Evolutionary conservation across 352 stramenopile species (phyloP).

Genomic region (Phytophthora hibernalis): DNA sequence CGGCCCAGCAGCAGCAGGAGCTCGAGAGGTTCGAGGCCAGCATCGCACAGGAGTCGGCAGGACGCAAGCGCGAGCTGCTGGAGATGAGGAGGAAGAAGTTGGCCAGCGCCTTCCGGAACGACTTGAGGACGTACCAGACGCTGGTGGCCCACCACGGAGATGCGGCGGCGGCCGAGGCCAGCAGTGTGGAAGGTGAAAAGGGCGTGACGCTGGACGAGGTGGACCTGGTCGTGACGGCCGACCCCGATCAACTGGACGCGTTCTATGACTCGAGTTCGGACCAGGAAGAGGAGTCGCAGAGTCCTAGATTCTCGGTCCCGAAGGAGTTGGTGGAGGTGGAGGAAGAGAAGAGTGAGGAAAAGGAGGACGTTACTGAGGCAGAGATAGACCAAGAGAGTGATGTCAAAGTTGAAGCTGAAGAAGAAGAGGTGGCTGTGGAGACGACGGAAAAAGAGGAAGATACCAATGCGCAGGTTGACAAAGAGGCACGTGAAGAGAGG

Average conservation of each 20-base stretch:
- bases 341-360: constrained; percentile 40
- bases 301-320: constrained; percentile 19
- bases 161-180: constrained; percentile 18
- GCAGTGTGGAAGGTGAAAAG: constrained; percentile 6
- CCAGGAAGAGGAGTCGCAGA: constrained; percentile 30
- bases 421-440: not conserved
- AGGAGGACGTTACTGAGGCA: not conserved
- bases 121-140: constrained; percentile 85
- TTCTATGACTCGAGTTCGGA: constrained; percentile 80
- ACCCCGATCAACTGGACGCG: constrained; percentile 65
- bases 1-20: constrained; percentile 69
- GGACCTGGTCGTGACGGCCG: constrained; percentile 71
- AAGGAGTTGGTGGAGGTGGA: constrained; percentile 37
- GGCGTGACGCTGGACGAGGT: constrained; percentile 74
- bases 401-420: not conserved
- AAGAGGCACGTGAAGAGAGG: not conserved
- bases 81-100: constrained; percentile 64
- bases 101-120: constrained; percentile 72
- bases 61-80: constrained; percentile 60
- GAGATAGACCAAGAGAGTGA: not conserved
- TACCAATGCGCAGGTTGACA: not conserved
- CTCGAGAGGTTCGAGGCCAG: constrained; percentile 73
- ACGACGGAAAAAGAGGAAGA: not conserved
- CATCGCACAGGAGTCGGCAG: constrained; percentile 74
- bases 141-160: constrained; percentile 65